Evolutionary conservation across 1,284 basidiomycete genomes (phyloP).

Genomic region (Phlebopus sp.): DNA sequence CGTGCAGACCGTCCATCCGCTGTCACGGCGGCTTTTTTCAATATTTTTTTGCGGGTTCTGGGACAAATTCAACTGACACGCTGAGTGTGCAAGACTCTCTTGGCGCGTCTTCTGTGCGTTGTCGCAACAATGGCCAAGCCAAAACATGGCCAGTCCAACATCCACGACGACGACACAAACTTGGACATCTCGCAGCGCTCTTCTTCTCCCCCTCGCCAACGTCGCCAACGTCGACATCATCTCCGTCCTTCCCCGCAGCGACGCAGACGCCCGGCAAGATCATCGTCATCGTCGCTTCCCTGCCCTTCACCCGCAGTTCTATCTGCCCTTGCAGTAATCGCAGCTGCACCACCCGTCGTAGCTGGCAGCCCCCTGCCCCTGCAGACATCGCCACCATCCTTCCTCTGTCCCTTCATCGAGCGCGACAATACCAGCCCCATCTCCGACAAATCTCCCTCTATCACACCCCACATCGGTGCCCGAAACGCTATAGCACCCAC

Average conservation of each 20-base stretch:
- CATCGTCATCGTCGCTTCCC: slow-evolving; percentile 14
- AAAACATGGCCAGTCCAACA: slow-evolving; percentile 24
- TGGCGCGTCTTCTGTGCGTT: slow-evolving; percentile 35
- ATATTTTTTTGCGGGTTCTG: slow-evolving; percentile 5
- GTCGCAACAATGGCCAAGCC: slow-evolving; percentile 35
- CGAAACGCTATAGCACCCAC: slow-evolving; percentile 3
- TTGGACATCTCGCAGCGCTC: neutral
- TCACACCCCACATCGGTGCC: neutral
- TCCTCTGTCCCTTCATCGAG: slow-evolving; percentile 57
- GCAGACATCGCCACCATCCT: slow-evolving; percentile 45
- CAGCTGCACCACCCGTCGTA: slow-evolving; percentile 41
- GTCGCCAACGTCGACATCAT: neutral
- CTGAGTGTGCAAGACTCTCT: slow-evolving; percentile 34
- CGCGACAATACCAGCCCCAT: slow-evolving; percentile 9
- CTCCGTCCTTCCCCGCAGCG: neutral
- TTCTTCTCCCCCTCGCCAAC: neutral
- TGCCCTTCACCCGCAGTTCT: slow-evolving; percentile 48
- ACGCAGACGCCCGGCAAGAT: slow-evolving; percentile 17
- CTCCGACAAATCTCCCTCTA: slow-evolving; percentile 4
- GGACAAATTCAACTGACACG: slow-evolving; percentile 24
- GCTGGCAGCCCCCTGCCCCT: slow-evolving; percentile 43
- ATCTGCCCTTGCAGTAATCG: slow-evolving; percentile 54
- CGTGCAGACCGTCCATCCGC: neutral
- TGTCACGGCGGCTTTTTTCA: neutral
- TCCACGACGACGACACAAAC: no score